phyloP scores from a whole-genome alignment of 768 basidiomycete genomes.

The Hypsizygus marmoreus region DNA sequence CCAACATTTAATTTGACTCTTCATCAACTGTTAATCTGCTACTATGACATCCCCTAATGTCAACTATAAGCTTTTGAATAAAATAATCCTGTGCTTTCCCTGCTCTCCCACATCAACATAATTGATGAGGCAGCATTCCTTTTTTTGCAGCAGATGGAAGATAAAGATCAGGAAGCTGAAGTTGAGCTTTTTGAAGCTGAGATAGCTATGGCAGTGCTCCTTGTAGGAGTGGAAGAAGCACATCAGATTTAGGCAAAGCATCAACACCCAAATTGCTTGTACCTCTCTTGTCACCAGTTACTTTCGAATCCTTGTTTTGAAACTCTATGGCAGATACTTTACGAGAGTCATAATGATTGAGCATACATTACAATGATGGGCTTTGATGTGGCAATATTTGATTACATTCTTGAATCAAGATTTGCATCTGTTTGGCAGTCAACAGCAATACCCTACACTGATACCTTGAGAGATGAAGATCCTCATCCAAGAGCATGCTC shows the following conservation, averaged over 20 bases:
- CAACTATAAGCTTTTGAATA: slow-evolving; percentile 11
- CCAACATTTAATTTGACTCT: too few relatives aligned
- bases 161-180: slow-evolving; percentile 4
- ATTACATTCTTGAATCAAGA: slow-evolving; percentile 30
- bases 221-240: slow-evolving; percentile 3
- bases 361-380: slow-evolving; percentile 42
- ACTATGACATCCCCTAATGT: too few relatives aligned
- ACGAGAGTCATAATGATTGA: slow-evolving; percentile 27
- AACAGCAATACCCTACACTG: slow-evolving; percentile 21
- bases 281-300: slow-evolving; percentile 28
- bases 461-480: slow-evolving; percentile 19
- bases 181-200: neutral
- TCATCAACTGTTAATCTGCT: too few relatives aligned
- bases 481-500: slow-evolving; percentile 30
- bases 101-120: neutral
- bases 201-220: neutral
- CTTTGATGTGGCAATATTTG: slow-evolving; percentile 26
- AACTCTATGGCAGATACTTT: slow-evolving; percentile 37
- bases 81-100: neutral
- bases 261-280: slow-evolving; percentile 18
- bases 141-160: slow-evolving; percentile 2
- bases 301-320: slow-evolving; percentile 28
- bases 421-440: slow-evolving; percentile 27
- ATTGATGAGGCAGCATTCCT: slow-evolving; percentile 1
- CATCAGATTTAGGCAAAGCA: neutral